Base-by-base conservation (phyloP, 371 early-diverging fungal genomes). In the Mucor plumbeus region DNA sequence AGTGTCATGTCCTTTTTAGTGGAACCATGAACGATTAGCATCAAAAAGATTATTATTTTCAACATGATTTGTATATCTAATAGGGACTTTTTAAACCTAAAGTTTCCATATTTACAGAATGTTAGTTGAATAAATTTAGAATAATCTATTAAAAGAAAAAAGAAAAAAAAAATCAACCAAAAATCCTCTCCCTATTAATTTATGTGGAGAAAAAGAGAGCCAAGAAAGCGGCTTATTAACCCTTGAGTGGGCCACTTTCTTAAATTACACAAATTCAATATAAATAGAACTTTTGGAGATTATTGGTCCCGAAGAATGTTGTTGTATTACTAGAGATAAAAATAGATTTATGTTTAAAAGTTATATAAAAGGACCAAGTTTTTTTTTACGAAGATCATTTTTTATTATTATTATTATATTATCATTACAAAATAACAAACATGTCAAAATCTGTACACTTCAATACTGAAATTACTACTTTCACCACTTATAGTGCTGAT, bases 21-120 rank as follows among this genome's bases (percentile, higher is more conserved):
- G 68, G 59, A 61, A 55, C 41, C 41, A 63, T 69, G 70, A 64
- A 72, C 69, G 75, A 72, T 72, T 75, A 69, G 64, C 62, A 67
- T 75, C 75, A 75, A 75, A 72, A 43, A 75, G 75, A 75, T 14
- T 26, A 15, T 65, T 61, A 33, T 36, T 59, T 19, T 50, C 50
- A 50, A 50, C 50, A 50, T 50, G 50, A 50, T 50, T 50, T 50
- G 50, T 50, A 21, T 48, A 44, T 8, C 21, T 19, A 26, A 50
- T 50, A 50, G 50, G 26, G 26, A 21, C 50, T 50, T 50, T 26
- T 50, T 21, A 50, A 50, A 50, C 50, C 50, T 26, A 50, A 19
- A 26, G 50, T 11, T 50, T 50, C 50, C 26, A 50, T 50, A 50
- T 50, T 50, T 50, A 50, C 50, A 50, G 50, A 50, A 50, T 50